phyloP scores from a whole-genome alignment of 495 filamentous ascomycete genomes.

The Neurospora cerealis region DNA sequence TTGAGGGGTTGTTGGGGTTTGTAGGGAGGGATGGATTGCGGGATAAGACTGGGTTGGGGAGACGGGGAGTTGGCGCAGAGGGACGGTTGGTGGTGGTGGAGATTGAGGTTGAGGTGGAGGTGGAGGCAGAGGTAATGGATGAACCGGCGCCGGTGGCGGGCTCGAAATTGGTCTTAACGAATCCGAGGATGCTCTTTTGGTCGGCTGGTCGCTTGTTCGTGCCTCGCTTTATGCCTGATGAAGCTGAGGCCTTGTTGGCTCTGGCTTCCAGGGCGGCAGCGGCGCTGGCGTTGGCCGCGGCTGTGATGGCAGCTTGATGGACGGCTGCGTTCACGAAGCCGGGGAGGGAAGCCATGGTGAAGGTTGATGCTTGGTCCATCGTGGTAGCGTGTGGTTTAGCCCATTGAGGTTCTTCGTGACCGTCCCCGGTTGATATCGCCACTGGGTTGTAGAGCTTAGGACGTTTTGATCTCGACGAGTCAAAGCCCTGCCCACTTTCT shows the following conservation, averaged over 20 bases:
- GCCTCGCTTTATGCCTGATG: constrained; percentile 9
- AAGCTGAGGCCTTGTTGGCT: constrained; percentile 4
- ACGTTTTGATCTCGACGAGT: constrained; percentile 15
- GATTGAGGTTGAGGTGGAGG: not conserved
- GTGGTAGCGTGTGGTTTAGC: constrained; percentile 28
- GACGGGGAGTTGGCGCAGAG: not conserved
- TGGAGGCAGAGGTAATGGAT: no score
- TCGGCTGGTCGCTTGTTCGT: constrained; percentile 25
- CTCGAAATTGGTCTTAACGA: constrained; percentile 10
- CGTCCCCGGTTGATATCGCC: constrained; percentile 8
- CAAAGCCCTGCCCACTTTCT: not conserved
- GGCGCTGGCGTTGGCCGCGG: constrained; percentile 16
- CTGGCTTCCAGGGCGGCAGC: constrained; percentile 9
- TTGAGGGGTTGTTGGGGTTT: not conserved
- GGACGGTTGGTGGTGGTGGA: not conserved
- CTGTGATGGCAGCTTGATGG: constrained; percentile 27
- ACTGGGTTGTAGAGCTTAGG: constrained; percentile 16
- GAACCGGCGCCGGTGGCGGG: not conserved
- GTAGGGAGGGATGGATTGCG: not conserved
- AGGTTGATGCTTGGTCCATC: constrained; percentile 33
- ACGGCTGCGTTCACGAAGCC: constrained; percentile 35
- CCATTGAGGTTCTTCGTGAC: constrained; percentile 22
- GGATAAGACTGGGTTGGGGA: not conserved
- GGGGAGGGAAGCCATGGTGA: constrained; percentile 28
- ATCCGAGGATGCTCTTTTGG: constrained; percentile 34